Evolutionary conservation across 106 monocot genomes (phyloP).

Genomic region (Dioscorea alata): DNA sequence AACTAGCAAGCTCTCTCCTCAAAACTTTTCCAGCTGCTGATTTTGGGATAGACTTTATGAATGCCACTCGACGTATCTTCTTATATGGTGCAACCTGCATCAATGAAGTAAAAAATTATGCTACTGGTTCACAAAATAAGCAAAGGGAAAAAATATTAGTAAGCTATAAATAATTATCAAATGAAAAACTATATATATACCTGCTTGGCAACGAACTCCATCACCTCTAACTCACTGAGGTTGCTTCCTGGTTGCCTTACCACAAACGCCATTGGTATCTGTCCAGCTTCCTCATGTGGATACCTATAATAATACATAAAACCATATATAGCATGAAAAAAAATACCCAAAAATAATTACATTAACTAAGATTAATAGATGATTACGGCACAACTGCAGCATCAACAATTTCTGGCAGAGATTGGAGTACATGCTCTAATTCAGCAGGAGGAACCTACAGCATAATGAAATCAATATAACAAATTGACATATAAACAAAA

Average conservation of each 20-base stretch:
- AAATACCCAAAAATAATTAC: no score
- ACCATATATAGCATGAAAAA: neutral
- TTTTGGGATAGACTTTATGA: constrained; percentile 37
- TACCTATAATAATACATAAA: constrained; percentile 17
- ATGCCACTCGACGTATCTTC: constrained; percentile 41
- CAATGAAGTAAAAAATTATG: neutral
- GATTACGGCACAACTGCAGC: constrained; percentile 69
- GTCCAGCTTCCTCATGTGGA: constrained; percentile 61
- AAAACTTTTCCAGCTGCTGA: constrained; percentile 40
- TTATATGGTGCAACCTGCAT: constrained; percentile 50
- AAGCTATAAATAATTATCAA: no score
- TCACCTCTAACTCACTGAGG: constrained; percentile 34
- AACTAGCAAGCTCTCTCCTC: constrained; percentile 26
- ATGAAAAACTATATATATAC: constrained; percentile 15
- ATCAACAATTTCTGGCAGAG: constrained; percentile 39
- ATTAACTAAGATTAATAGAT: neutral
- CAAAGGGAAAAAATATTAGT: no score
- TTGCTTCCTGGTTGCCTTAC: constrained; percentile 47
- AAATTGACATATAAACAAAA: no score
- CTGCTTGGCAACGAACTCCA: constrained; percentile 44
- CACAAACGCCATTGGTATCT: constrained; percentile 54
- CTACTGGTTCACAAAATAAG: no score
- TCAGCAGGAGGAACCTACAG: constrained; percentile 66
- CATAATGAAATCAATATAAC: neutral
- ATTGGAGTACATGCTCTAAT: constrained; percentile 42